These are phyloP conservation scores for Rehmannia glutinosa DNA, from an alignment of 257 asterid genomes.

Conservation along the genomic window DNA sequence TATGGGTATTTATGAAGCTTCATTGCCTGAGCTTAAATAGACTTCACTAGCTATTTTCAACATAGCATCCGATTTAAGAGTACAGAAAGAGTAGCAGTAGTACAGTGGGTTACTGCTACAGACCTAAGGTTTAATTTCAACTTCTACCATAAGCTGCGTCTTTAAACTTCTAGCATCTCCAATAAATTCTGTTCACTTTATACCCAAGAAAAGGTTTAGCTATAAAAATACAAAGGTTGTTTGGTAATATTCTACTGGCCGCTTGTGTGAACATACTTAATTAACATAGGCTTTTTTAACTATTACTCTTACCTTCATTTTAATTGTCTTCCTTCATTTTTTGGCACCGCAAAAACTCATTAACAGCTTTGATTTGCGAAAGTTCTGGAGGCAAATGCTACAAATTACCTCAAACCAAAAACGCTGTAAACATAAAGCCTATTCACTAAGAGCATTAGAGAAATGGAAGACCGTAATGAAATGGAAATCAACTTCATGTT, in stretches of 20 bases:
- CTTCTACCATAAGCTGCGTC: background rate
- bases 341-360: background rate
- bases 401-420: no score
- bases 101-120: background rate
- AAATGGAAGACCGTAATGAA: background rate
- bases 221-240: background rate
- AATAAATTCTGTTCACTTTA: background rate
- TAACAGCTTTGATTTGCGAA: background rate
- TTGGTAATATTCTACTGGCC: background rate
- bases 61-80: background rate
- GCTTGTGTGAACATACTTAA: background rate
- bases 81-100: no score
- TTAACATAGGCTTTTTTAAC: background rate
- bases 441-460: background rate
- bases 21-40: background rate
- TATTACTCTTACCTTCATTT: background rate
- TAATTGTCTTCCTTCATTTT: background rate
- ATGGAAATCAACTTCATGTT: no score
- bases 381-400: no score
- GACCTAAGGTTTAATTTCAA: background rate
- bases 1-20: background rate
- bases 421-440: background rate
- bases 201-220: background rate
- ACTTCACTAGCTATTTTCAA: slow-evolving; percentile 2
- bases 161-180: background rate